Conservation (phyloP, 2,329 filamentous ascomycete genomes). For the Huntiella bhutanensis region DNA sequence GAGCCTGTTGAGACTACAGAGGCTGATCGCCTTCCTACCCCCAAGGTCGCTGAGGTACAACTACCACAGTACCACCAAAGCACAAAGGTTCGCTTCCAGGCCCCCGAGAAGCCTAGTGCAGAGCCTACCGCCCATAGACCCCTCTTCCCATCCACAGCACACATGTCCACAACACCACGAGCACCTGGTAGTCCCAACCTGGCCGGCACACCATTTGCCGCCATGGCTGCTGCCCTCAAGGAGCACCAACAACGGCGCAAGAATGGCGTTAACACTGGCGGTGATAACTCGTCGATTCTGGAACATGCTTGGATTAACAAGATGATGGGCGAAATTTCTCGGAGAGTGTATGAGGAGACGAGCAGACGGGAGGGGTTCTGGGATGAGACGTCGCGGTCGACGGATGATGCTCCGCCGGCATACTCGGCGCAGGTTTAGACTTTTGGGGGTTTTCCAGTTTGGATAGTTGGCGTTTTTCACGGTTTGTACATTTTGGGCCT, state of each 20-base stretch:
- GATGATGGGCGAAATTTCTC: conserved; percentile 82
- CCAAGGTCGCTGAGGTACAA: neutral
- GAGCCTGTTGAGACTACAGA: conserved; percentile 32
- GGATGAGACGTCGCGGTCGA: conserved; percentile 25
- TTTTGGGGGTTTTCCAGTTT: neutral
- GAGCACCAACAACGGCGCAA: conserved; percentile 14
- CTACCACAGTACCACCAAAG: neutral
- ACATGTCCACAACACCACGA: neutral
- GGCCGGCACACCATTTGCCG: conserved; percentile 5
- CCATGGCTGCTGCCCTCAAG: conserved; percentile 7
- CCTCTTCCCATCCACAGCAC: conserved; percentile 15
- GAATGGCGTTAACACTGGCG: conserved; percentile 13
- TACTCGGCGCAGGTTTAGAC: conserved; percentile 27
- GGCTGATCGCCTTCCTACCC: conserved; percentile 9
- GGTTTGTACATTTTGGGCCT: neutral
- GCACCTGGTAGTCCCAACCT: neutral
- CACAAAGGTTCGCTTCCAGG: conserved; percentile 8
- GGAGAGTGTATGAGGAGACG: conserved; percentile 77
- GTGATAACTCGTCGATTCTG: conserved; percentile 41
- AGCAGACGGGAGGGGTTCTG: conserved; percentile 31
- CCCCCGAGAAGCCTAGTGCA: neutral
- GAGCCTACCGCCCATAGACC: conserved; percentile 13
- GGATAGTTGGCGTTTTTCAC: neutral
- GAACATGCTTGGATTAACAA: conserved; percentile 80
- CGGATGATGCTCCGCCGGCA: conserved; percentile 40